phyloP scores from a whole-genome alignment of 2,329 filamentous ascomycete genomes.

The Phoma sp. region DNA sequence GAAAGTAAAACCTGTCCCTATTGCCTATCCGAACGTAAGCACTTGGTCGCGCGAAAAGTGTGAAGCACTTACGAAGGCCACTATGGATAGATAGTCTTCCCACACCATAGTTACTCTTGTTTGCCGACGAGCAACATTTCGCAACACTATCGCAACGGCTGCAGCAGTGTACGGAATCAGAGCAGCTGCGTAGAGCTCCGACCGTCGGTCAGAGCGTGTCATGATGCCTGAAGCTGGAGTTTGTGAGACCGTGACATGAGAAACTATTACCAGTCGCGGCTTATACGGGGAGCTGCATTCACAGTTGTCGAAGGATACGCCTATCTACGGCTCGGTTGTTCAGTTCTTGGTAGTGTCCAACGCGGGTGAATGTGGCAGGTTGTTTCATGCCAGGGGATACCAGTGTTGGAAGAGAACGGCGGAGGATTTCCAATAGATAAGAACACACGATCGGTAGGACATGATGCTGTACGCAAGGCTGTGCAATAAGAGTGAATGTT shows the following conservation, averaged over 20 bases:
- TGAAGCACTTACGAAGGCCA: constrained; percentile 29
- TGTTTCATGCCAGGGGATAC: constrained; percentile 4
- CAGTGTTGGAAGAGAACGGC: neutral
- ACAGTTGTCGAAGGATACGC: constrained; percentile 8
- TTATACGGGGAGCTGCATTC: constrained; percentile 16
- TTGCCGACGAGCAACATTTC: constrained; percentile 24
- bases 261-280: constrained; percentile 10
- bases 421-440: constrained; percentile 14
- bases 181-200: constrained; percentile 30
- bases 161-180: constrained; percentile 30
- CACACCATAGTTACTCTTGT: constrained; percentile 25
- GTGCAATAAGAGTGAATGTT: constrained; percentile 10
- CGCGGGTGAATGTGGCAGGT: constrained; percentile 1
- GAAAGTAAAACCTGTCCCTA: constrained; percentile 31
- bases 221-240: constrained; percentile 15
- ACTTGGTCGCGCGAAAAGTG: neutral
- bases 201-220: constrained; percentile 22
- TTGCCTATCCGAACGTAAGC: constrained; percentile 14
- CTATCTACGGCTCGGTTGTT: constrained; percentile 12
- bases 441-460: constrained; percentile 9
- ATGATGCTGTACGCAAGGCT: constrained; percentile 16
- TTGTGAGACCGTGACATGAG: constrained; percentile 18
- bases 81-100: constrained; percentile 31
- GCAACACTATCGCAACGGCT: constrained; percentile 24
- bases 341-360: constrained; percentile 4